Percentiles rank a stretch among this genome's conserved stretches.
phyloP scores from a whole-genome alignment of 306 rosid species.

The Vigna angularis region DNA sequence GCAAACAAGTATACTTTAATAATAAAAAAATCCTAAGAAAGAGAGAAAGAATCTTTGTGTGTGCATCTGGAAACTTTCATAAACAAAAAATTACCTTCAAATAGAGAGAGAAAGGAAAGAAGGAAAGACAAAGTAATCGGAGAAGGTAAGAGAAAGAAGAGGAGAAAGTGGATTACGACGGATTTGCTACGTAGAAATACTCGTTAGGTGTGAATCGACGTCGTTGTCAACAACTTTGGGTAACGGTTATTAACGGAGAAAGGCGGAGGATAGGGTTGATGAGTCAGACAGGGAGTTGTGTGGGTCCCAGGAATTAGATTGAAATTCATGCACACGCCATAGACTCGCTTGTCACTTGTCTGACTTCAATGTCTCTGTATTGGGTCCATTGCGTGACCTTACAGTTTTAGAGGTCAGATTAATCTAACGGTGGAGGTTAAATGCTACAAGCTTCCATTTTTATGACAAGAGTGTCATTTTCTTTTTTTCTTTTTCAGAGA shows the following conservation, averaged over 20 bases:
- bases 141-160: not conserved
- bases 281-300: not conserved
- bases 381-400: no score
- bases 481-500: no score
- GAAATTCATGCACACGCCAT: not conserved
- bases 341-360: not conserved
- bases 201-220: slow-evolving; percentile 16
- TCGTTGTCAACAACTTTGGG: not conserved
- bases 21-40: not conserved
- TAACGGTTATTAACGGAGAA: slow-evolving; percentile 15
- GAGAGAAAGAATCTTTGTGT: not conserved
- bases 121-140: not conserved
- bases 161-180: slow-evolving; percentile 8
- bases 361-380: not conserved
- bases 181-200: not conserved
- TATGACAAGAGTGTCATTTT: no score
- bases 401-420: no score
- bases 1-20: not conserved
- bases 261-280: not conserved
- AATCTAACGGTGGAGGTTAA: no score
- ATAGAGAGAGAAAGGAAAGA: not conserved
- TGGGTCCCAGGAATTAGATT: not conserved
- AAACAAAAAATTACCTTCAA: not conserved
- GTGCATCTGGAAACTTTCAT: not conserved
- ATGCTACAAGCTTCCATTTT: no score